Evolutionary conservation across 1,284 basidiomycete species (phyloP).

Genomic region (Stereum hirsutum): DNA sequence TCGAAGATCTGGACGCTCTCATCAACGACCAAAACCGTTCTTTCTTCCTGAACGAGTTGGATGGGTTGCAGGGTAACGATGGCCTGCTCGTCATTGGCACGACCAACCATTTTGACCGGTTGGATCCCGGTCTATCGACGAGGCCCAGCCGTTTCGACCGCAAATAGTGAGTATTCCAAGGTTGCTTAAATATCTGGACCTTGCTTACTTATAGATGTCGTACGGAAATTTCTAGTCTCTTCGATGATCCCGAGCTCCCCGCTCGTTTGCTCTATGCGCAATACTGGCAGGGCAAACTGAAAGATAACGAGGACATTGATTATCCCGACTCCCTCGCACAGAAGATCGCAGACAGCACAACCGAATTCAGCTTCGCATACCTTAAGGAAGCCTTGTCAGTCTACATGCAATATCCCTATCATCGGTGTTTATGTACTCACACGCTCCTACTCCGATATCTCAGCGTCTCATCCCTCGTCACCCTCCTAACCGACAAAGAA

Average conservation of each 20-base stretch:
- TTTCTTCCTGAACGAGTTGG: constrained; percentile 80
- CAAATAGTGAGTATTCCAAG: constrained; percentile 54
- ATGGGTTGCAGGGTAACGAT: constrained; percentile 68
- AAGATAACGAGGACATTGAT: constrained; percentile 39
- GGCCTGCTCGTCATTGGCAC: constrained; percentile 73
- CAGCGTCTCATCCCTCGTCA: constrained; percentile 11
- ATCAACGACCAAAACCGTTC: constrained; percentile 71
- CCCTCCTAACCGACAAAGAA: constrained; percentile 7
- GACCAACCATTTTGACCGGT: constrained; percentile 74
- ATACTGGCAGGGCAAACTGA: constrained; percentile 68
- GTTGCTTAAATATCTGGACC: not conserved
- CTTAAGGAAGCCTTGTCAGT: constrained; percentile 74
- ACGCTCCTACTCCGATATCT: not conserved
- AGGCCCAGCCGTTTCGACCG: constrained; percentile 79
- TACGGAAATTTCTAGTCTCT: constrained; percentile 45
- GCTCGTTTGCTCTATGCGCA: constrained; percentile 12
- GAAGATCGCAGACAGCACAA: constrained; percentile 45
- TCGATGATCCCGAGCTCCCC: constrained; percentile 25
- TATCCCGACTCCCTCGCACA: constrained; percentile 52
- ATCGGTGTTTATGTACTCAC: not conserved
- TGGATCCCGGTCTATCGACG: constrained; percentile 67
- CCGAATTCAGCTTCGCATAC: constrained; percentile 67
- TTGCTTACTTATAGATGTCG: constrained; percentile 1
- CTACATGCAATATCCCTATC: not conserved
- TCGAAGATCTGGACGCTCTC: constrained; percentile 78